These are phyloP conservation scores for Venturia aucupariae DNA, from an alignment of 2,329 filamentous ascomycete species.

Conservation along the genomic window DNA sequence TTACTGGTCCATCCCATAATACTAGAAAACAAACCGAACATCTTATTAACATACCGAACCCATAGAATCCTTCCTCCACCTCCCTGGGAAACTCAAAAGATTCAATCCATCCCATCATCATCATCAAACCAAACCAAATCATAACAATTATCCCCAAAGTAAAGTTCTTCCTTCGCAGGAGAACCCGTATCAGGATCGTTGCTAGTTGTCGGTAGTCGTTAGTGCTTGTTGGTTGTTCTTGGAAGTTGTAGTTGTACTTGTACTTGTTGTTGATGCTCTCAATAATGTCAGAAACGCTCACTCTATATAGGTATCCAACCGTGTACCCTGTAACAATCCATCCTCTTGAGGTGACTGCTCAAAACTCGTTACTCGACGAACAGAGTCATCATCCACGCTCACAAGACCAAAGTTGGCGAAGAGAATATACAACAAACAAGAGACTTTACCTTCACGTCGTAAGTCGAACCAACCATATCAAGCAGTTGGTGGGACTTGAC, in stretches of 20 bases:
- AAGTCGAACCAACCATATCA: not conserved
- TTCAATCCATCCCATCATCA: too few relatives aligned
- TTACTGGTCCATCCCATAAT: too few relatives aligned
- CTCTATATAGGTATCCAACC: not conserved
- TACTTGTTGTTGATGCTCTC: not conserved
- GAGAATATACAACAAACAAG: not conserved
- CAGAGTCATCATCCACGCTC: not conserved
- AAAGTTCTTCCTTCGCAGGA: too few relatives aligned
- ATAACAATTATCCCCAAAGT: too few relatives aligned
- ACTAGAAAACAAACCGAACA: too few relatives aligned
- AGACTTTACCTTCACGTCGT: not conserved
- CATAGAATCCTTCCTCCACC: too few relatives aligned
- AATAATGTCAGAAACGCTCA: not conserved
- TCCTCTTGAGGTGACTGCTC: not conserved
- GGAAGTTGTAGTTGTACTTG: not conserved
- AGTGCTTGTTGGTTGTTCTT: not conserved
- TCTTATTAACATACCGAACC: too few relatives aligned
- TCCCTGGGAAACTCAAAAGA: too few relatives aligned
- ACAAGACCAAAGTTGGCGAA: not conserved
- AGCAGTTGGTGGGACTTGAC: not conserved
- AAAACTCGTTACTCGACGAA: not conserved
- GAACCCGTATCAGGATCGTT: too few relatives aligned
- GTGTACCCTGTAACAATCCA: not conserved
- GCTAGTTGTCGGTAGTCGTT: too few relatives aligned
- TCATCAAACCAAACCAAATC: too few relatives aligned